These are phyloP conservation scores for Cynara cardunculus DNA, from an alignment of 129 eudicot species.

Conservation along the genomic window DNA sequence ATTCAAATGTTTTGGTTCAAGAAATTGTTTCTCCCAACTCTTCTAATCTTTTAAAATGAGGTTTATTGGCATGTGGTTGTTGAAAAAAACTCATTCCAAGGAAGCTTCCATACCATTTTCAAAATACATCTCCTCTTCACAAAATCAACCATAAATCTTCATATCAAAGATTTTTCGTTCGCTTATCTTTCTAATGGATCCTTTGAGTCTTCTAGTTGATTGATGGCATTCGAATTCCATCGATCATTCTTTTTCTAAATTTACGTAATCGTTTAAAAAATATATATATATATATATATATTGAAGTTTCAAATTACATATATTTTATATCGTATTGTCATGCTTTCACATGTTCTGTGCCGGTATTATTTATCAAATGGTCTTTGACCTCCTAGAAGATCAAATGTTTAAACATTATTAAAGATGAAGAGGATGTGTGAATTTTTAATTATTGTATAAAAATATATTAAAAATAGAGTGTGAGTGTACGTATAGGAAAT, in stretches of 20 bases:
- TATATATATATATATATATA: too few species aligned
- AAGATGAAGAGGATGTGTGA: too few species aligned
- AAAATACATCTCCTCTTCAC: conserved; percentile 6
- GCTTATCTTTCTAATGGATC: background rate
- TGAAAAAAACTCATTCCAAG: conserved; percentile 22
- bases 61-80: conserved; percentile 27
- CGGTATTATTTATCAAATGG: background rate
- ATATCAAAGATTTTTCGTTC: background rate
- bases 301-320: too few species aligned
- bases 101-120: conserved; percentile 25
- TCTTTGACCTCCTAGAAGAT: too few species aligned
- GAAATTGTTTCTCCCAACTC: conserved; percentile 21
- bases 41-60: conserved; percentile 9
- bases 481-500: background rate
- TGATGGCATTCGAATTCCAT: background rate
- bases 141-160: conserved; percentile 8
- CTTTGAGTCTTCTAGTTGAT: too few species aligned
- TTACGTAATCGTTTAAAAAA: too few species aligned
- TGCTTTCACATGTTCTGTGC: background rate
- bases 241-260: background rate
- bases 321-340: too few species aligned
- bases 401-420: too few species aligned
- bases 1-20: conserved; percentile 21
- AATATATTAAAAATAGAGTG: background rate
- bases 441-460: too few species aligned